phyloP scores from a whole-genome alignment of 2,329 filamentous ascomycete genomes.

The Passalora sequoiae region DNA sequence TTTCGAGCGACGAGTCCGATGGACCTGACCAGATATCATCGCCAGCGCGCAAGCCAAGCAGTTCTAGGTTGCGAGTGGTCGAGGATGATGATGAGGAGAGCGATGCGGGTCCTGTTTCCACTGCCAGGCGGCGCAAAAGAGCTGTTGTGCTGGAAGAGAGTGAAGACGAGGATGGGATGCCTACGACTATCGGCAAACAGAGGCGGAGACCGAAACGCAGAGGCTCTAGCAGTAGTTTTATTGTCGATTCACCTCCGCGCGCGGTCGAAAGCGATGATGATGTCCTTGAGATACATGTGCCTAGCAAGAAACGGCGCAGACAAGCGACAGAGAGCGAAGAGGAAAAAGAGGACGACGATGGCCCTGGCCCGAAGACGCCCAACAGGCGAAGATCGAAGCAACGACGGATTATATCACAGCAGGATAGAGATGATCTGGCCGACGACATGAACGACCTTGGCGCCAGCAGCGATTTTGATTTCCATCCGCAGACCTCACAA shows the following conservation, averaged over 20 bases:
- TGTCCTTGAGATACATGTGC: slow-evolving; percentile 18
- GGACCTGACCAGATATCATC: slow-evolving; percentile 17
- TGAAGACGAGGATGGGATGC: slow-evolving; percentile 30
- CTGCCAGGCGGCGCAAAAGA: slow-evolving; percentile 2
- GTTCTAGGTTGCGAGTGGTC: neutral
- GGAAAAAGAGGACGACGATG: slow-evolving; percentile 14
- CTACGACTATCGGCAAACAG: slow-evolving; percentile 26
- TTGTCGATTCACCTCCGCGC: slow-evolving; percentile 19
- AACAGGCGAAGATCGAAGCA: slow-evolving; percentile 19
- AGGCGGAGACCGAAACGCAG: slow-evolving; percentile 17
- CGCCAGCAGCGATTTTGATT: slow-evolving; percentile 31
- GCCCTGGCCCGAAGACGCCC: slow-evolving; percentile 24
- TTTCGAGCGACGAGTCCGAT: slow-evolving; percentile 23
- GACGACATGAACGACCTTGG: slow-evolving; percentile 44
- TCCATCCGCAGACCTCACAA: slow-evolving; percentile 26
- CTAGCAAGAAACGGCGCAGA: slow-evolving; percentile 17
- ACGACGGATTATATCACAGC: slow-evolving; percentile 23
- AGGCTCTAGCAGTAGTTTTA: slow-evolving; percentile 22
- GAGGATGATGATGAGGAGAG: slow-evolving; percentile 15
- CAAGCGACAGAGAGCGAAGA: slow-evolving; percentile 9
- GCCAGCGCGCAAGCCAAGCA: slow-evolving; percentile 3
- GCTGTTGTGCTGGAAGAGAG: slow-evolving; percentile 16
- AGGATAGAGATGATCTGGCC: slow-evolving; percentile 40
- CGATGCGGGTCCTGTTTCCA: slow-evolving; percentile 6
- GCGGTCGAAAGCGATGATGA: slow-evolving; percentile 31